A percentile compares a stretch with the other conserved stretches of the same genome.
These are phyloP conservation scores for Rhodotorula sphaerocarpa DNA, from an alignment of 768 basidiomycete genomes.

Conservation along the genomic window DNA sequence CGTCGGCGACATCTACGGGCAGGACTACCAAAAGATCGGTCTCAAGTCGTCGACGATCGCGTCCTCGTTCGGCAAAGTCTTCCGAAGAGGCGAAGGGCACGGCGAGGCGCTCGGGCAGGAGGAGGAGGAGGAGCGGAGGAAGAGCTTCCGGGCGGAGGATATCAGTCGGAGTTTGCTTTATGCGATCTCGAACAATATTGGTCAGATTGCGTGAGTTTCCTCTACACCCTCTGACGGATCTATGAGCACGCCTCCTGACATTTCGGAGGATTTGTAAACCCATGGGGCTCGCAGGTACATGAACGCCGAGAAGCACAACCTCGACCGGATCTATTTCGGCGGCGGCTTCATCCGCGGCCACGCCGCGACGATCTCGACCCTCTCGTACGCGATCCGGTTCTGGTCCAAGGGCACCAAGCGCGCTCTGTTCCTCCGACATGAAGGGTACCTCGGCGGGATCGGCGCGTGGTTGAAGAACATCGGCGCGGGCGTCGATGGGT, in stretches of 20 bases:
- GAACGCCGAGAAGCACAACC: constrained; percentile 97
- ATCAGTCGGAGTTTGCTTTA: constrained; percentile 90
- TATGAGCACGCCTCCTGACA: not conserved
- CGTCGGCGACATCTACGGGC: constrained; percentile 92
- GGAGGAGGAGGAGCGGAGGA: constrained; percentile 53
- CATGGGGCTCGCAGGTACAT: too few relatives aligned
- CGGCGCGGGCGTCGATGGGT: constrained; percentile 43
- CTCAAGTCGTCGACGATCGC: constrained; percentile 97
- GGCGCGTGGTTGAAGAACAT: constrained; percentile 99
- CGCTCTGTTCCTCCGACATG: constrained; percentile 91
- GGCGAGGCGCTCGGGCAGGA: not conserved
- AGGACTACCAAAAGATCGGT: constrained; percentile 88
- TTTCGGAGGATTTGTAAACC: not conserved
- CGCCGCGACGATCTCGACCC: constrained; percentile 88
- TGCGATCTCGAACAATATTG: constrained; percentile 97
- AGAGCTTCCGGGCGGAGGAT: constrained; percentile 77
- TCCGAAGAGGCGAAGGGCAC: constrained; percentile 56
- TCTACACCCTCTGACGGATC: not conserved
- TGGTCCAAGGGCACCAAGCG: constrained; percentile 98
- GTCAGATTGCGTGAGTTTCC: constrained; percentile 97
- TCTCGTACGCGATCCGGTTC: constrained; percentile 98
- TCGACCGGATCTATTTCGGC: constrained; percentile 96
- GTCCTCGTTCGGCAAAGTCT: constrained; percentile 96
- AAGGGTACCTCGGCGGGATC: constrained; percentile 90
- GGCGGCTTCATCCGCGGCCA: constrained; percentile 99